Evolutionary conservation across 106 monocot species (phyloP), one percentile per base, ranked within the genome.

Genomic region (Vanilla planifolia): DNA sequence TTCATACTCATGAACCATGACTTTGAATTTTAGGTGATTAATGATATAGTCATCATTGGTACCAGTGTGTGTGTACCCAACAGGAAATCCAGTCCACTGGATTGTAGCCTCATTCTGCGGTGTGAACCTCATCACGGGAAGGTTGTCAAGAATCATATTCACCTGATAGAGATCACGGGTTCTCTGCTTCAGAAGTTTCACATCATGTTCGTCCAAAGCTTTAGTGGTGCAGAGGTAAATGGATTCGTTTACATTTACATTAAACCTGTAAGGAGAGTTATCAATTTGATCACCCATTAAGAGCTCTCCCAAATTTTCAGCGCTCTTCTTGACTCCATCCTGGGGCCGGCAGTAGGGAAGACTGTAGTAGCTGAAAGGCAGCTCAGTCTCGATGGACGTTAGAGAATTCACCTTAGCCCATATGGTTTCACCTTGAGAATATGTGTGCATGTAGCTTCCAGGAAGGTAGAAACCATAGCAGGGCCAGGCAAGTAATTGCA

Each of bases 221-320:
- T 57, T 57, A 29, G 75, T 75, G 17, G 75, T 68, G 57, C 75
- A 75, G 19, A 75, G 62, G 21, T 58, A 68, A 53, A 68, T 28
- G 8, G 75, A 68, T 47, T 68, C 62, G 21, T 68, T 68, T 55
- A 63, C 57, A 26, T 68, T 68, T 15, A 75, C 60, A 10, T 29
- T 41, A 63, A 75, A 75, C 11, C 44, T 51, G 63, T 75, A 61
- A 0, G 70, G 70, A 17, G 61, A 70, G 43, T 70, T 70, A 39
- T 61, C 61, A 13, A 70, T 70, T 41, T 61, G 75, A 28, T 63
- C 75, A 8, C 68, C 62, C 63, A 68, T 55, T 13, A 75, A 24
- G 17, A 75, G 62, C 25, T 75, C 68, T 30, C 75, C 68, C 9
- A 75, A 34, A 48, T 75, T 67, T 29, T 68, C 55, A 25, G 68